These are phyloP conservation scores for Fonsecaea monophora DNA, from an alignment of 2,329 filamentous ascomycete genomes.

Conservation along the genomic window DNA sequence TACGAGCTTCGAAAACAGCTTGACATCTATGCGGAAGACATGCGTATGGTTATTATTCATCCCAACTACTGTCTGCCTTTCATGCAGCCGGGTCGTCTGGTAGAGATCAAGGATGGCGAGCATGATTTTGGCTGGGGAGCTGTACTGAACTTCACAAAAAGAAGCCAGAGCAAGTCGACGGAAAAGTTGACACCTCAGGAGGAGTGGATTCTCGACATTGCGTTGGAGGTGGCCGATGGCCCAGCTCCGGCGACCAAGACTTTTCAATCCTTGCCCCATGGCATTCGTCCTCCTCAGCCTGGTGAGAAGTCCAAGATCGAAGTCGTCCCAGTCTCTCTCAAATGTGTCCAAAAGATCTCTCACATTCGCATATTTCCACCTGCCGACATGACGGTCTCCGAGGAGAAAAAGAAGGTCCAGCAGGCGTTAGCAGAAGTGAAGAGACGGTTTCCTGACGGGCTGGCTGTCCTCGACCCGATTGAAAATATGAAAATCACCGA, in stretches of 20 bases:
- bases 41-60: constrained; percentile 89
- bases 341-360: constrained; percentile 82
- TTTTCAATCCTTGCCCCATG: constrained; percentile 69
- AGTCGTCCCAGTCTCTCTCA: constrained; percentile 83
- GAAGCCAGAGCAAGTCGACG: constrained; percentile 70
- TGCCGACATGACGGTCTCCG: constrained; percentile 71
- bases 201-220: constrained; percentile 80
- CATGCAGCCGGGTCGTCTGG: constrained; percentile 83
- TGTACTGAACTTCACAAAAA: constrained; percentile 74
- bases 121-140: constrained; percentile 95
- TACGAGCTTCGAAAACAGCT: constrained; percentile 88
- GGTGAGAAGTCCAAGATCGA: constrained; percentile 76
- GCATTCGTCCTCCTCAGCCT: constrained; percentile 65
- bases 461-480: constrained; percentile 87
- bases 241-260: constrained; percentile 63
- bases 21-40: constrained; percentile 82
- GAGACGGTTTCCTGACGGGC: constrained; percentile 87
- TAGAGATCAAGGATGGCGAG: constrained; percentile 80
- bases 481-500: constrained; percentile 96
- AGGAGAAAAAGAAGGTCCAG: constrained; percentile 72
- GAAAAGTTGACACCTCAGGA: constrained; percentile 76
- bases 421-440: constrained; percentile 78
- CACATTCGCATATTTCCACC: constrained; percentile 85
- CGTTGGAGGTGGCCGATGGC: constrained; percentile 68
- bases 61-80: constrained; percentile 85